A percentile compares a stretch with the other conserved stretches of the same genome.
Conservation (phyloP, 345 rosid species). For the Passiflora organensis region DNA sequence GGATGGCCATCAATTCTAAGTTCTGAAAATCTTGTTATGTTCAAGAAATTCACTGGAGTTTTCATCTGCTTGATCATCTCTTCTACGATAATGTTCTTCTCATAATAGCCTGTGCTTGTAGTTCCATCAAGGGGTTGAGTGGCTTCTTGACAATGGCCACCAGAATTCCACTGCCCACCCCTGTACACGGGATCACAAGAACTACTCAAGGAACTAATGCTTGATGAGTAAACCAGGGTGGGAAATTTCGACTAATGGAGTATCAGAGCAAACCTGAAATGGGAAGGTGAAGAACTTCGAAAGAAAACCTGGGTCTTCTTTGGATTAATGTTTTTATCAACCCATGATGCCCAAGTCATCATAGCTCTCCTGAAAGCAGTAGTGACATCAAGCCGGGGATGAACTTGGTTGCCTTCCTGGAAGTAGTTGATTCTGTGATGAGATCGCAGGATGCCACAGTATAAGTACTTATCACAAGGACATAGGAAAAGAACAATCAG, state of each 20-base stretch:
- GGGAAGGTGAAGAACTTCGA: conserved; percentile 74
- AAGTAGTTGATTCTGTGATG: conserved; percentile 72
- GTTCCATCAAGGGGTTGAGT: conserved; percentile 45
- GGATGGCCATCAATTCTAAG: conserved; percentile 80
- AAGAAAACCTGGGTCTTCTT: conserved; percentile 76
- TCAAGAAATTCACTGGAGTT: conserved; percentile 59
- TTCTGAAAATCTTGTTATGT: conserved; percentile 54
- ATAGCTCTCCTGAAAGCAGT: conserved; percentile 73
- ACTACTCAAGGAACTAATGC: conserved; percentile 1
- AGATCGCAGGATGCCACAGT: too few relatives aligned
- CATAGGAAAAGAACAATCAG: too few relatives aligned
- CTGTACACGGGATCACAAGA: conserved; percentile 25
- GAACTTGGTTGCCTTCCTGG: conserved; percentile 68
- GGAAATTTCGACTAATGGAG: background rate
- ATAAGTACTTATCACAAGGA: too few relatives aligned
- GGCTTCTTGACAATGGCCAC: conserved; percentile 78
- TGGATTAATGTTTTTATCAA: conserved; percentile 59
- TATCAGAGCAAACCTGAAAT: conserved; percentile 60
- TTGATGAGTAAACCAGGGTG: background rate
- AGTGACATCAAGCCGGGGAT: conserved; percentile 66
- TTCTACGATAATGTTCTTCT: conserved; percentile 45
- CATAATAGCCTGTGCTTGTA: conserved; percentile 23
- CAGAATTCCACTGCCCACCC: conserved; percentile 88
- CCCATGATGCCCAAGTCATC: conserved; percentile 88
- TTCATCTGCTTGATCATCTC: conserved; percentile 62